Percentiles rank a stretch among this genome's conserved stretches.
These are phyloP conservation scores for Wickerhamiella sorbophila DNA, from an alignment of 805 yeast genomes.

Conservation along the genomic window DNA sequence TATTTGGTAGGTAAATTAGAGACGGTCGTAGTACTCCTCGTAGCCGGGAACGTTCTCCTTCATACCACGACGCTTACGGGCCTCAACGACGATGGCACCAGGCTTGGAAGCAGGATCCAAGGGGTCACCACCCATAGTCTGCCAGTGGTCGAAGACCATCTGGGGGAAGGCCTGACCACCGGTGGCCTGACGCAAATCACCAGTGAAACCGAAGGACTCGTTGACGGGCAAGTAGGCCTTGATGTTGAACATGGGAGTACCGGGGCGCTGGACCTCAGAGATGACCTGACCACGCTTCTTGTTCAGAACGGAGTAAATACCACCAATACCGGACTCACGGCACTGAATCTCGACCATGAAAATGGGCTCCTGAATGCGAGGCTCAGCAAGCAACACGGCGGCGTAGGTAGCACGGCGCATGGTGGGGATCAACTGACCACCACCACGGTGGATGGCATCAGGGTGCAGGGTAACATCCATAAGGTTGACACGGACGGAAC, in stretches of 20 bases:
- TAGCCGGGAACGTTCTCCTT: constrained; percentile 97
- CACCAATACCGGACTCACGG: constrained; percentile 99
- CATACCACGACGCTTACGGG: constrained; percentile 94
- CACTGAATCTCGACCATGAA: constrained; percentile 98
- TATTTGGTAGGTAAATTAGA: constrained; percentile 21
- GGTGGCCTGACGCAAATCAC: constrained; percentile 98
- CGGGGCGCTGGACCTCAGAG: constrained; percentile 99
- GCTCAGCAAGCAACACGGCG: constrained; percentile 94
- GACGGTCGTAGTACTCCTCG: constrained; percentile 82
- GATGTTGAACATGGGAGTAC: constrained; percentile 99
- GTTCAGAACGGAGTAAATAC: constrained; percentile 99
- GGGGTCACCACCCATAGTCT: constrained; percentile 81
- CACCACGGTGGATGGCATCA: constrained; percentile 99
- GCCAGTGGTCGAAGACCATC: constrained; percentile 99
- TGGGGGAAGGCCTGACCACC: constrained; percentile 99
- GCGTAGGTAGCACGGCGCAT: constrained; percentile 99
- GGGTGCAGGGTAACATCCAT: constrained; percentile 98
- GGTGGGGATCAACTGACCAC: constrained; percentile 99
- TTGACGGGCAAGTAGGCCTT: constrained; percentile 99
- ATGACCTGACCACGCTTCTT: constrained; percentile 96
- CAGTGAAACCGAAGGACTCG: constrained; percentile 99
- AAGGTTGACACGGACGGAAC: constrained; percentile 95
- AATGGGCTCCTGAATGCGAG: constrained; percentile 98
- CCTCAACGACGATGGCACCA: constrained; percentile 46
- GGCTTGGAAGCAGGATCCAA: constrained; percentile 68